Evolutionary conservation across 1,284 basidiomycete species (phyloP), one percentile per base, ranked within the genome.

Genomic region (Cutaneotrichosporon sp.): DNA sequence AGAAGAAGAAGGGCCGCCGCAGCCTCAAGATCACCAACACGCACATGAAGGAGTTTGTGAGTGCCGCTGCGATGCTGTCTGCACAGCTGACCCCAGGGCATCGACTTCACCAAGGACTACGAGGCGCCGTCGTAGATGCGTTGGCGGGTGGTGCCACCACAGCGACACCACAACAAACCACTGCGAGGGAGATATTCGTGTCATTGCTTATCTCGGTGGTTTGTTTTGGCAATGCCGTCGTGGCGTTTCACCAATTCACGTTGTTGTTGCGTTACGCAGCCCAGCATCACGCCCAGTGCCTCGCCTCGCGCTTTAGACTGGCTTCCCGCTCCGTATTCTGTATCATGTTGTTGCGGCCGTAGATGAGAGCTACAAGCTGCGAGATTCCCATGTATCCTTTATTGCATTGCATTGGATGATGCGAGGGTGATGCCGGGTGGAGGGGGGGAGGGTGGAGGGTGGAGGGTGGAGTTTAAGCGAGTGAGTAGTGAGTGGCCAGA

Each of bases 71-170:
- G 36, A 11, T 24, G n/a, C n/a, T n/a, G n/a, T n/a, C n/a, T 8
- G 18, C 27, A 18, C 29, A 24, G 25, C 14, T 20, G 38, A 42
- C 18, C 18, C 4, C 54, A 77, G 77, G 79, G 77, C 33, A 76
- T 79, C 68, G 77, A 79, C 64, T 75, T 80, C 46, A 73, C 76
- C n/a, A 69, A 77, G 62, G 79, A 80, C 60, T 80, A 77, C 64
- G 75, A 74, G 54, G 63, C 64, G 33, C 67, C 69, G 34, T 51
- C 65, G 33, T 70, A 54, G 20, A 10, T 36, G 33, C 50, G 24
- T 52, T 34, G n/a, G n/a, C n/a, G n/a, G n/a, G n/a, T n/a, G n/a
- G n/a, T n/a, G n/a, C n/a, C n/a, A n/a, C n/a, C n/a, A n/a, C n/a
- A 18, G 29, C 20, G 1, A 8, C 18, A 27, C 27, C 4, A 25